Evolutionary conservation across 2,329 filamentous ascomycete genomes (phyloP).

Genomic region (Aspergillus sclerotialis): DNA sequence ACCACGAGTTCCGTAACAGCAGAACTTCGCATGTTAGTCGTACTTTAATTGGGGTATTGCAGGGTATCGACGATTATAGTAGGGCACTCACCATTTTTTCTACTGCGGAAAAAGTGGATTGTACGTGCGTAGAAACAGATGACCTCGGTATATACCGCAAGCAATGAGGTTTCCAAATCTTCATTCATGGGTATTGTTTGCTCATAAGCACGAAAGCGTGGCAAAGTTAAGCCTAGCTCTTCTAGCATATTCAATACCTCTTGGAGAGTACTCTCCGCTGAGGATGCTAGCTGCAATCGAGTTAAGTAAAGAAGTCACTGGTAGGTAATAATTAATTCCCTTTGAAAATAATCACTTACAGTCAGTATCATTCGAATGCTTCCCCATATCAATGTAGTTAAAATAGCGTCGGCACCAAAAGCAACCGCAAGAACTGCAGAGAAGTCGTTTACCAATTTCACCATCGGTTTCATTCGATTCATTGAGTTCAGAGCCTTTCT

Average conservation of each 20-base stretch:
- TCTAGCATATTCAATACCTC: conserved; percentile 1
- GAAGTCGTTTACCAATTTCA: conserved; percentile 1
- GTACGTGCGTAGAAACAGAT: conserved; percentile 1
- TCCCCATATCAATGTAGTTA: neutral
- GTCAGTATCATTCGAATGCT: conserved; percentile 1
- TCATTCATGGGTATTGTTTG: neutral
- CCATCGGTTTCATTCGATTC: neutral
- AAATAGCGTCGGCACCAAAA: neutral
- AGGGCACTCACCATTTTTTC: neutral
- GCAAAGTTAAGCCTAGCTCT: conserved; percentile 1
- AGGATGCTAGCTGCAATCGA: neutral
- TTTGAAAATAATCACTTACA: neutral
- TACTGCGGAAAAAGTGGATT: neutral
- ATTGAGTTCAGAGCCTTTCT: conserved; percentile 1
- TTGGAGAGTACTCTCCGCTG: neutral
- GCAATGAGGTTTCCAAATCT: neutral
- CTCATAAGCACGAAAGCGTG: neutral
- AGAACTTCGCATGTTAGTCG: neutral
- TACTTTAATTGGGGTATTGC: neutral
- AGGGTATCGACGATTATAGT: neutral
- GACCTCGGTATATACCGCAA: neutral
- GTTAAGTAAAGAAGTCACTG: neutral
- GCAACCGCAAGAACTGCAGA: neutral
- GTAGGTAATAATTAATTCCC: too few species aligned
- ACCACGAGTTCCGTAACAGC: conserved; percentile 1